Conservation (phyloP, 2,329 filamentous ascomycete species). For the Arachnomyces sp. region DNA sequence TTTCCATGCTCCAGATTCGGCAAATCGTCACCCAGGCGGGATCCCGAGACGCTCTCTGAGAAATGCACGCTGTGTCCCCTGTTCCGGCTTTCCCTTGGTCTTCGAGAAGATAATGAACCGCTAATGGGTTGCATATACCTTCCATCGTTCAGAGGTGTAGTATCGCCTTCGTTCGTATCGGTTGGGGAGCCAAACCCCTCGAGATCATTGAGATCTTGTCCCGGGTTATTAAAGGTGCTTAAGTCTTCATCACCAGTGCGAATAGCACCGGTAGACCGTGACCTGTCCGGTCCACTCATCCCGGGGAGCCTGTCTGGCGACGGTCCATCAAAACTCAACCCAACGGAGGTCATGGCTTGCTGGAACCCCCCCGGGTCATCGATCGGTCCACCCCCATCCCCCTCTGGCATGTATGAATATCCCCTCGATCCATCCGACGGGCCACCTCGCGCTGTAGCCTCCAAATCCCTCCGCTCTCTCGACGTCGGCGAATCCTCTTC, state of each 20-base stretch:
- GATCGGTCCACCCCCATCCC: slow-evolving; percentile 16
- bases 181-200: slow-evolving; percentile 48
- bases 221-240: slow-evolving; percentile 10
- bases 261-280: slow-evolving; percentile 8
- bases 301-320: slow-evolving; percentile 10
- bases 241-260: slow-evolving; percentile 20
- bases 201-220: slow-evolving; percentile 33
- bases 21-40: slow-evolving; percentile 53
- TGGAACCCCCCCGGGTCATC: slow-evolving; percentile 34
- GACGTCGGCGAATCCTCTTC: slow-evolving; percentile 45
- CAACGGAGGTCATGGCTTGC: slow-evolving; percentile 34
- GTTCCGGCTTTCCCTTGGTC: slow-evolving; percentile 41
- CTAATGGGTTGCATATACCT: slow-evolving; percentile 50
- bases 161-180: slow-evolving; percentile 47
- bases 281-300: neutral
- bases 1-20: slow-evolving; percentile 52
- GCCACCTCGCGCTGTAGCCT: slow-evolving; percentile 17
- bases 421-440: slow-evolving; percentile 17
- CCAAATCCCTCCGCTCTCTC: slow-evolving; percentile 16
- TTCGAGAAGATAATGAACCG: slow-evolving; percentile 36
- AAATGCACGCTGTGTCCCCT: slow-evolving; percentile 50
- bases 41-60: slow-evolving; percentile 32
- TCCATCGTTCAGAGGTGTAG: slow-evolving; percentile 51
- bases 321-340: slow-evolving; percentile 31
- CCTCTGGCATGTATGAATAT: slow-evolving; percentile 14